Evolutionary conservation across 2,329 filamentous ascomycete species (phyloP).

Genomic region (Sphaerulina populicola): DNA sequence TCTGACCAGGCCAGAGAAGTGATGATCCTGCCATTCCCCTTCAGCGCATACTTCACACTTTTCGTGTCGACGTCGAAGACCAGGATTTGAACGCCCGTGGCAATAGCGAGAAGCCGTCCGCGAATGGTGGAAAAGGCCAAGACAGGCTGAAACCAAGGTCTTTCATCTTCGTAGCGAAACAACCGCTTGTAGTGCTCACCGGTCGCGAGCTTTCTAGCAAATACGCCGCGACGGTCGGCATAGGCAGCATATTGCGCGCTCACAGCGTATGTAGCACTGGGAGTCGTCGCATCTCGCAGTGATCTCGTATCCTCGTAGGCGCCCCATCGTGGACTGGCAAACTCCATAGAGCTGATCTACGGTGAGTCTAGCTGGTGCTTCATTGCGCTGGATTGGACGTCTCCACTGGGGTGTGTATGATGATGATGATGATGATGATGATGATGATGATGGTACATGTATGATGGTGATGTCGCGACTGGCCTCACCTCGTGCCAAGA

Average conservation of each 20-base stretch:
- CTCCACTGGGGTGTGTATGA: neutral
- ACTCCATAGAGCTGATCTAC: conserved; percentile 9
- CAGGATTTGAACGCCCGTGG: conserved; percentile 18
- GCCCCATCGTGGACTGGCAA: conserved; percentile 10
- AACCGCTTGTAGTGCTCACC: conserved; percentile 7
- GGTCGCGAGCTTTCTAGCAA: conserved; percentile 10
- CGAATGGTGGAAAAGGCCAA: conserved; percentile 17
- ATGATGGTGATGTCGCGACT: too few species aligned
- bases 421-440: too few species aligned
- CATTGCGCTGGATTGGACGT: neutral
- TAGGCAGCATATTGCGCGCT: conserved; percentile 20
- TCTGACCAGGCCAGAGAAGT: conserved; percentile 16
- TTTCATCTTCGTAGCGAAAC: conserved; percentile 9
- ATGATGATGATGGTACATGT: neutral
- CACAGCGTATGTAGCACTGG: conserved; percentile 13
- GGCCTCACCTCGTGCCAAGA: too few species aligned
- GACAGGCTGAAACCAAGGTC: conserved; percentile 14
- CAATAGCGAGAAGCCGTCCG: conserved; percentile 20
- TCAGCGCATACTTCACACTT: conserved; percentile 12
- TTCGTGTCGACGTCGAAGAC: conserved; percentile 18
- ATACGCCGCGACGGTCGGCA: conserved; percentile 14
- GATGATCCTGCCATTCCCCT: conserved; percentile 21
- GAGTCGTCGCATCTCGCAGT: neutral
- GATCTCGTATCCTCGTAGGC: conserved; percentile 5
- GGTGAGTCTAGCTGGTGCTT: neutral